These are phyloP conservation scores for Pleomassaria siparia DNA, from an alignment of 2,329 filamentous ascomycete species.

Conservation along the genomic window DNA sequence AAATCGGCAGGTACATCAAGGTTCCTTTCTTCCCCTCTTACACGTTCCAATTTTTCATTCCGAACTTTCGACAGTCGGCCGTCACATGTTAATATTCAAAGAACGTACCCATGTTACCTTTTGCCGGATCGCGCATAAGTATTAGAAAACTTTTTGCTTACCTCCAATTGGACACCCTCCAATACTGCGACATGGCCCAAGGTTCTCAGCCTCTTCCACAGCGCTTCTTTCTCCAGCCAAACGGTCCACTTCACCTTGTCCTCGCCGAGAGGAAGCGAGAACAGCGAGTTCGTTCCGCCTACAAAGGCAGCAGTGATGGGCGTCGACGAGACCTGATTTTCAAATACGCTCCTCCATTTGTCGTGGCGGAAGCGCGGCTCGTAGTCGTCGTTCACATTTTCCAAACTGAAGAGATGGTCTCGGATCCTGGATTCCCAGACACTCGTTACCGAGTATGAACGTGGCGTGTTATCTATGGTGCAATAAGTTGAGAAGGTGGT, in stretches of 20 bases:
- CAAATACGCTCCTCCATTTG: conserved; percentile 66
- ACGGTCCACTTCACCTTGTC: conserved; percentile 59
- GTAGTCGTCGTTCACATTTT: conserved; percentile 54
- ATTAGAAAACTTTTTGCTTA: conserved; percentile 4
- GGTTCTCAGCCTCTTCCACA: conserved; percentile 67
- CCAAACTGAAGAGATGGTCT: conserved; percentile 38
- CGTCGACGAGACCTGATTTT: conserved; percentile 57
- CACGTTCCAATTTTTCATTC: too few relatives aligned
- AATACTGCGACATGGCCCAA: conserved; percentile 68
- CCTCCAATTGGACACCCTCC: conserved; percentile 52
- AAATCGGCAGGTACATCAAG: too few relatives aligned
- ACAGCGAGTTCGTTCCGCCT: conserved; percentile 52
- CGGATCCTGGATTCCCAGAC: conserved; percentile 65
- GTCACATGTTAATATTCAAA: too few relatives aligned
- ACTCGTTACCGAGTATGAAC: conserved; percentile 2
- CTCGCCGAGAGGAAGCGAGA: conserved; percentile 64
- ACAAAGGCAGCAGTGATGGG: conserved; percentile 46
- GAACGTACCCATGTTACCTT: too few relatives aligned
- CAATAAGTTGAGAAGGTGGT: not conserved
- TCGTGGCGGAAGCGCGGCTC: conserved; percentile 66
- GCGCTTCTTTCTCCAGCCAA: conserved; percentile 58
- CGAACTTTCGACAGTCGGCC: too few relatives aligned
- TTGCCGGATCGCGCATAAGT: too few relatives aligned
- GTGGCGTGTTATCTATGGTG: conserved; percentile 9
- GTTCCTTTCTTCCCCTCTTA: too few relatives aligned